These are phyloP conservation scores for Boechera retrofracta DNA, from an alignment of 345 rosid species.

Conservation along the genomic window DNA sequence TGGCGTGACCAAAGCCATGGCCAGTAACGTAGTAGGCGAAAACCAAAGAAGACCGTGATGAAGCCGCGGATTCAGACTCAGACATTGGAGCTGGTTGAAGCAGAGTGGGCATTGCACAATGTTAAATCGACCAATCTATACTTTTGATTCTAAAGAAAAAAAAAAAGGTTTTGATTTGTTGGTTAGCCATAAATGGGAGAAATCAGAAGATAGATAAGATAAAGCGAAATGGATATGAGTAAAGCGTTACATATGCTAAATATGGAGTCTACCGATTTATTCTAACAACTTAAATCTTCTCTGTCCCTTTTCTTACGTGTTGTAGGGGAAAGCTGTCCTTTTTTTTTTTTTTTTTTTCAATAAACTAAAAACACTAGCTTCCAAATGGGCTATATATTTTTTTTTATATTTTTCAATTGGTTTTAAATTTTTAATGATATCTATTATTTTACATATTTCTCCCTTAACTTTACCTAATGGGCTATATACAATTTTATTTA, in stretches of 20 bases:
- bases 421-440: no score
- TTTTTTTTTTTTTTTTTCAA: not conserved
- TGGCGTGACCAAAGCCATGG: constrained; percentile 97
- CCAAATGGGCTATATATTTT: not conserved
- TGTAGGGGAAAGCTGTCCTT: constrained; percentile 17
- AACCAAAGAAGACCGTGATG: constrained; percentile 50
- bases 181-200: constrained; percentile 36
- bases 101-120: constrained; percentile 36
- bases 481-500: no score
- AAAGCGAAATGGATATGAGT: constrained; percentile 25
- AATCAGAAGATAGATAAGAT: constrained; percentile 25
- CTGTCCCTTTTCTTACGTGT: constrained; percentile 26
- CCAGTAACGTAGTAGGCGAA: constrained; percentile 96
- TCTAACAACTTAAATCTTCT: constrained; percentile 36
- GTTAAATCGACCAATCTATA: not conserved
- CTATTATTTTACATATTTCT: no score
- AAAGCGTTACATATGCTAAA: constrained; percentile 35
- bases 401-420: not conserved
- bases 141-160: not conserved
- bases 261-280: constrained; percentile 36
- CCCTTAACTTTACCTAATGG: no score
- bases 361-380: not conserved
- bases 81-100: constrained; percentile 38
- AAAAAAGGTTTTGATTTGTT: constrained; percentile 8
- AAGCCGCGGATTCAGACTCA: constrained; percentile 4